Evolutionary conservation across 164 flowering plant genomes (phyloP).

Genomic region (Berberis thunbergii): DNA sequence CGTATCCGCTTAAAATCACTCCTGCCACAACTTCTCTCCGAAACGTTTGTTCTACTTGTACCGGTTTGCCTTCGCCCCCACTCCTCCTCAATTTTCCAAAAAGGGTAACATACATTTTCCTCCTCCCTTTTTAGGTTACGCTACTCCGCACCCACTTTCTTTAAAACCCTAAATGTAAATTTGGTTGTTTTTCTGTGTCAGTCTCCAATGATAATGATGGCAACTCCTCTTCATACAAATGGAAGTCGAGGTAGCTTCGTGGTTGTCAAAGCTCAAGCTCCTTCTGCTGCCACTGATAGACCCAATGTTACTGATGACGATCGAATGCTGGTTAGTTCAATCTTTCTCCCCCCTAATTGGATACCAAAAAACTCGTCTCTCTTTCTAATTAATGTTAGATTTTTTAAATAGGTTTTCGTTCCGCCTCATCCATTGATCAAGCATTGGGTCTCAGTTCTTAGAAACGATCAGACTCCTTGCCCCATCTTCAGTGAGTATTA

Average conservation of each 20-base stretch:
- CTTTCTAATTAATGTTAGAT: neutral
- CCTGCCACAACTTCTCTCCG: too few species aligned
- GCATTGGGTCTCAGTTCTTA: constrained; percentile 92
- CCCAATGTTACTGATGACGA: constrained; percentile 19
- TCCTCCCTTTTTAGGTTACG: too few species aligned
- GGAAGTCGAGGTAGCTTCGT: constrained; percentile 12
- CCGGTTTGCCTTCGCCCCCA: too few species aligned
- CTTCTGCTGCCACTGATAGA: constrained; percentile 24
- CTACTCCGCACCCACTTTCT: too few species aligned
- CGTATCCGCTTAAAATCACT: too few species aligned
- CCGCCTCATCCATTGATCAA: constrained; percentile 96
- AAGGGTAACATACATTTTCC: too few species aligned
- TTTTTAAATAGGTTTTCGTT: constrained; percentile 60
- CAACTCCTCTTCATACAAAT: neutral
- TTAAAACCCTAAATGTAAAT: too few species aligned
- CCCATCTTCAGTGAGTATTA: constrained; percentile 65
- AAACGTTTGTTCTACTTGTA: too few species aligned
- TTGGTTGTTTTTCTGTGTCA: too few species aligned
- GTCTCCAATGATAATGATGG: too few species aligned
- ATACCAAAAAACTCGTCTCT: neutral
- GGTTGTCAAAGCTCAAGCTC: constrained; percentile 24
- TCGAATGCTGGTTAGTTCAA: constrained; percentile 42
- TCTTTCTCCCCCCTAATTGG: neutral
- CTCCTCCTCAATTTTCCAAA: too few species aligned
- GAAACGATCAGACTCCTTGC: constrained; percentile 88